Conservation (phyloP, 305 asterid species). For the Fraxinus angustifolia region DNA sequence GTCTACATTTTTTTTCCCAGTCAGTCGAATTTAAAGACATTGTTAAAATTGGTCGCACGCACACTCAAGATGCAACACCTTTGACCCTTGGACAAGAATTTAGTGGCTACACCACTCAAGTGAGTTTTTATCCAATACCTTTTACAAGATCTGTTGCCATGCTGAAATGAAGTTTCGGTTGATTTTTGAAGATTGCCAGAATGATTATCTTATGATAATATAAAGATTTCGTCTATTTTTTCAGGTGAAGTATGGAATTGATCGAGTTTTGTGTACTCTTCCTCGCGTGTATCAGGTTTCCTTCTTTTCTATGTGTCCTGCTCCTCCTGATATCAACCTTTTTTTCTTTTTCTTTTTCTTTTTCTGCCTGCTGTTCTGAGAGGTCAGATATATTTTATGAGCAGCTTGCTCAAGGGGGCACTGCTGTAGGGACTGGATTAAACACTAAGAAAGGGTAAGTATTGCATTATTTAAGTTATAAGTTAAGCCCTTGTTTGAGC, state of each 20-base stretch:
- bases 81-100: constrained; percentile 98
- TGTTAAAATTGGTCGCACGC: constrained; percentile 92
- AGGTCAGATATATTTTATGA: constrained; percentile 25
- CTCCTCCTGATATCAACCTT: constrained; percentile 7
- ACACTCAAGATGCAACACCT: constrained; percentile 98
- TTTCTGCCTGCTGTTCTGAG: constrained; percentile 29
- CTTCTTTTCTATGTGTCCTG: constrained; percentile 13
- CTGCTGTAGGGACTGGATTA: constrained; percentile 95
- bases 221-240: constrained; percentile 12
- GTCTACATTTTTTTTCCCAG: constrained; percentile 35
- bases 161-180: constrained; percentile 11
- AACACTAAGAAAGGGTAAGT: constrained; percentile 88
- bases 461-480: constrained; percentile 9
- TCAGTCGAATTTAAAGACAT: constrained; percentile 77
- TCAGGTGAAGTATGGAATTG: constrained; percentile 91
- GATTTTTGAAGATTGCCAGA: constrained; percentile 3
- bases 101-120: constrained; percentile 94
- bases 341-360: background rate
- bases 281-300: constrained; percentile 87
- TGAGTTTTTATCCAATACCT: constrained; percentile 35
- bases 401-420: constrained; percentile 98
- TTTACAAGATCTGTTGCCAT: background rate
- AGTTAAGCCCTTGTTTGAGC: background rate
- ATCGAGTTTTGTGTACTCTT: constrained; percentile 74
- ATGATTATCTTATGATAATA: background rate